phyloP scores from a whole-genome alignment of 2,329 filamentous ascomycete species.

The Apiospora koreana region DNA sequence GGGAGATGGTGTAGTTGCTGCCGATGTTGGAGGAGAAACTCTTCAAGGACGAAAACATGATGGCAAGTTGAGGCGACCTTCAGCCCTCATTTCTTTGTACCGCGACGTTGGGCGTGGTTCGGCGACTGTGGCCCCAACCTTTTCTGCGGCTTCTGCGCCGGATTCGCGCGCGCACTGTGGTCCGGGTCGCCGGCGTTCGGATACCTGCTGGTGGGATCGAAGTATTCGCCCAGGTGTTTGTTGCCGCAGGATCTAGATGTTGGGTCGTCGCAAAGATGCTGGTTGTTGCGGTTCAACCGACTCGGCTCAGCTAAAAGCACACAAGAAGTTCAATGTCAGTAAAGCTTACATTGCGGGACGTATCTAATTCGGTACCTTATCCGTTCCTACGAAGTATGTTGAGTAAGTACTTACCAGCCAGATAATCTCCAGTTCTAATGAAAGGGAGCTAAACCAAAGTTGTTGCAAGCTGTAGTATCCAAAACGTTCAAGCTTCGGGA shows the following conservation, averaged over 20 bases:
- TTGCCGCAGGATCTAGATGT: neutral
- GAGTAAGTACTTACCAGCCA: neutral
- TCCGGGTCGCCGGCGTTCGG: neutral
- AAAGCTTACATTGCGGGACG: neutral
- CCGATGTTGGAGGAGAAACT: constrained; percentile 92
- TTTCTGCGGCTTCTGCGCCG: neutral
- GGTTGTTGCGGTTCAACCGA: neutral
- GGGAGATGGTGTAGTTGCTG: constrained; percentile 83
- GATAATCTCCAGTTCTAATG: neutral
- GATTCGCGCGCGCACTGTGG: neutral
- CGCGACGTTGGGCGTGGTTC: neutral
- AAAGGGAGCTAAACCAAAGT: neutral
- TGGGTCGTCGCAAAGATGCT: neutral
- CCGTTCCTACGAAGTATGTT: too few relatives aligned
- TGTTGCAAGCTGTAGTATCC: neutral
- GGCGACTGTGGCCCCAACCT: neutral
- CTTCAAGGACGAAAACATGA: constrained; percentile 93
- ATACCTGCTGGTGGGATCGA: neutral
- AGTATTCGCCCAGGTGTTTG: neutral
- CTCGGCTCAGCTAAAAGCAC: neutral
- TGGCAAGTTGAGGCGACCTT: constrained; percentile 24
- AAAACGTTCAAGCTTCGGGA: neutral
- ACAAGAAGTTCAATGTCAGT: neutral
- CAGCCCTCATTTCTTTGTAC: constrained; percentile 24
- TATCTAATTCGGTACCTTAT: neutral